These are phyloP conservation scores for Nematocida major DNA, from an alignment of 371 early-diverging fungal species.

Conservation along the genomic window DNA sequence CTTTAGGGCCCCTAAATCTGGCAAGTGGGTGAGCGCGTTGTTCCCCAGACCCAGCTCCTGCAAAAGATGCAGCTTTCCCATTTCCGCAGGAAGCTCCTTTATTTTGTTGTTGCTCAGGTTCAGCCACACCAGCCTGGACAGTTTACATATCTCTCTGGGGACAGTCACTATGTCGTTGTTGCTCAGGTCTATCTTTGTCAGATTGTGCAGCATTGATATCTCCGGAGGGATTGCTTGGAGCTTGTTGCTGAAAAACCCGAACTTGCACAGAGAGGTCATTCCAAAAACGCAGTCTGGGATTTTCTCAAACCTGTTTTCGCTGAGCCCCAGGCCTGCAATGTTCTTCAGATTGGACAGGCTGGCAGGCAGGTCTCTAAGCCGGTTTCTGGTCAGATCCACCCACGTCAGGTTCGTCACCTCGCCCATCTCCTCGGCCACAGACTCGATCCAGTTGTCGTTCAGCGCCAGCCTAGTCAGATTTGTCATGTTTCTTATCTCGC, in stretches of 20 bases:
- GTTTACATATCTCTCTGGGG: conserved; percentile 67
- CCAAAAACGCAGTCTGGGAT: conserved; percentile 66
- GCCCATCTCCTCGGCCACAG: conserved; percentile 52
- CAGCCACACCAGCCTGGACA: conserved; percentile 68
- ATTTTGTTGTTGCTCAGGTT: conserved; percentile 70
- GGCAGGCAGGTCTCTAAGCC: conserved; percentile 62
- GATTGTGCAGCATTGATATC: conserved; percentile 59
- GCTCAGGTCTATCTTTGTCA: conserved; percentile 68
- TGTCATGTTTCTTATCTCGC: conserved; percentile 55
- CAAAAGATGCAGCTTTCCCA: conserved; percentile 66
- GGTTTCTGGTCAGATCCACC: conserved; percentile 65
- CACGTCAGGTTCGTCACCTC: conserved; percentile 59
- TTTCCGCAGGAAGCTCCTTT: conserved; percentile 65
- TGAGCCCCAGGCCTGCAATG: conserved; percentile 67
- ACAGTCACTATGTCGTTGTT: conserved; percentile 67
- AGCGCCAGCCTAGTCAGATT: conserved; percentile 62
- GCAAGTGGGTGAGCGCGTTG: conserved; percentile 67
- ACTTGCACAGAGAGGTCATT: conserved; percentile 66
- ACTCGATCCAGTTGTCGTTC: conserved; percentile 64
- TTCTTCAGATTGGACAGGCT: conserved; percentile 64
- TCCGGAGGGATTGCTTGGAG: conserved; percentile 62
- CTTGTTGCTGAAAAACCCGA: conserved; percentile 69
- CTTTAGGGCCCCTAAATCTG: conserved; percentile 61
- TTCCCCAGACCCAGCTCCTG: conserved; percentile 71
- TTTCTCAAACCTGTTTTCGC: conserved; percentile 64